Evolutionary conservation across 306 rosid species (phyloP).

Genomic region (Mimosa pudica): DNA sequence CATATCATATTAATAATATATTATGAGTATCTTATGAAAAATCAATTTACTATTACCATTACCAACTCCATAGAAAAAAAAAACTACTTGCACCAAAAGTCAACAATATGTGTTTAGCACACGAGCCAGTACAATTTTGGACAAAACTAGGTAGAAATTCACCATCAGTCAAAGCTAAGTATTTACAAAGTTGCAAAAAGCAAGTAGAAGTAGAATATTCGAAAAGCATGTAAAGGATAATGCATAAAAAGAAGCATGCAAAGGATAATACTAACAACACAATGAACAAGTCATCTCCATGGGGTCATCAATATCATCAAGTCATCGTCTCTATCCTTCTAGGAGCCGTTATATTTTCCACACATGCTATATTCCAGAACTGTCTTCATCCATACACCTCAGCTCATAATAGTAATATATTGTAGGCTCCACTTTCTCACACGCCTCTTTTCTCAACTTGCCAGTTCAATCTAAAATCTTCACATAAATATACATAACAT

Average conservation of each 20-base stretch:
- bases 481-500: not conserved
- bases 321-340: not conserved
- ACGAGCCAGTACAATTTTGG: no score
- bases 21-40: no score
- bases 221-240: not conserved
- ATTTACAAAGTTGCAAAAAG: not conserved
- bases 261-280: not conserved
- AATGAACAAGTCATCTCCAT: not conserved
- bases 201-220: not conserved
- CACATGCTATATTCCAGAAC: not conserved
- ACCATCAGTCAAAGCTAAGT: not conserved
- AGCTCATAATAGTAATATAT: not conserved
- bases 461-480: not conserved
- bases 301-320: not conserved
- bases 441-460: not conserved
- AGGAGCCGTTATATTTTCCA: not conserved
- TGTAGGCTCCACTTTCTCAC: not conserved
- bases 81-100: no score
- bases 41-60: no score
- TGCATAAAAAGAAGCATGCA: no score
- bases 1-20: no score
- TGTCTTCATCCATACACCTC: slow-evolving; percentile 1
- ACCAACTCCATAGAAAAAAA: no score
- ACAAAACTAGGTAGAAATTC: no score
- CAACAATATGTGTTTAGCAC: no score